Base-by-base conservation (phyloP, 306 rosid genomes). In the Canavalia gladiata region DNA sequence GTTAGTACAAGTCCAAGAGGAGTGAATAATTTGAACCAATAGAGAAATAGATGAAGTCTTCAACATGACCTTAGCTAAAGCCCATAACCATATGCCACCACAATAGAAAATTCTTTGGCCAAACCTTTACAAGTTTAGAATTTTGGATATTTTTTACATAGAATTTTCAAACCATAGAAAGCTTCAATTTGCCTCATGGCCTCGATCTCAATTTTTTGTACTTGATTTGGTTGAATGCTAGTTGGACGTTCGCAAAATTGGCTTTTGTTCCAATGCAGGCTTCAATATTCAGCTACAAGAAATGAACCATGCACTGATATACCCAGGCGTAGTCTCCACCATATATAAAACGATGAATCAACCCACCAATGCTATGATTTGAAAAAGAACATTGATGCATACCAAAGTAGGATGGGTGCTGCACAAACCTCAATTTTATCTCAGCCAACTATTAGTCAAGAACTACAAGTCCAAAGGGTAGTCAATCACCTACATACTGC, bases 271-370 rank as follows among this genome's bases (percentile, higher is more conserved):
- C 37, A 8, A 57, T 28, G 70, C 37, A 18, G 12, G 57, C 49
- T 79, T 68, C 62, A 56, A 30, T 13, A 41, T 73, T 52, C 50
- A 81, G 28, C 67, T 37, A 69, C 79, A 10, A 80, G 64, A 59
- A 7, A 72, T 8, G 82, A 78, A 69, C n/a, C 59, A 65, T 72
- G 56, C 62, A 37, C 58, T 3, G 6, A 39, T 6, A 64, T 66
- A 33, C 4, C 42, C 28, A 58, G 56, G 46, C 60, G 47, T 63
- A 18, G 25, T 30, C 37, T 35, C 66, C 18, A 71, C 47, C 33
- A 52, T 28, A 28, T 35, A 52, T 50, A 35, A 31, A 49, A 39
- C 56, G 29, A 37, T 51, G 34, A 72, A 71, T 39, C 84, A 51
- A 72, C 13, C 34, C 45, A 80, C 49, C 62, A 30, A 39, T 70